A percentile compares a stretch with the other conserved stretches of the same genome.
phyloP scores from a whole-genome alignment of 305 asterid genomes.

The Solanum hybrid region DNA sequence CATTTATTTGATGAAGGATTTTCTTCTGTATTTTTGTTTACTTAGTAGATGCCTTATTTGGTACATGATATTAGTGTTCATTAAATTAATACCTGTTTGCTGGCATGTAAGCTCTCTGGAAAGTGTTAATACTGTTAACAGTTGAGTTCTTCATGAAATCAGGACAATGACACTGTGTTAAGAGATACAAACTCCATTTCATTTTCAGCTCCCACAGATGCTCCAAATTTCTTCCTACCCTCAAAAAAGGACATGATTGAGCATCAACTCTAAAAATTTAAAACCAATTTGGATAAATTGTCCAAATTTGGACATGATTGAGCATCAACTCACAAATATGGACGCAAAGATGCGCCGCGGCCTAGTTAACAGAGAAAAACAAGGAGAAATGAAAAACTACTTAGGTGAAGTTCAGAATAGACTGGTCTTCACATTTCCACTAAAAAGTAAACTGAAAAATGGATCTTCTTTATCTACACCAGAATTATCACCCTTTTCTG shows the following conservation, averaged over 20 bases:
- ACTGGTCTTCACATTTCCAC: slow-evolving; percentile 30
- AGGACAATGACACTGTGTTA: not conserved
- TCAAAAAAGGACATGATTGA: not conserved
- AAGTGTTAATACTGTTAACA: not conserved
- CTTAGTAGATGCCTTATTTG: not conserved
- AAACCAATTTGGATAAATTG: not conserved
- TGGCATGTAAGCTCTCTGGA: not conserved
- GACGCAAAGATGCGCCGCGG: not conserved
- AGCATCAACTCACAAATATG: not conserved
- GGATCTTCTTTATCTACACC: slow-evolving; percentile 32
- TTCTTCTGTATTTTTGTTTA: not conserved
- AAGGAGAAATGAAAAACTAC: not conserved
- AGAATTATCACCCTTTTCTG: slow-evolving; percentile 16
- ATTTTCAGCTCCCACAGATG: not conserved
- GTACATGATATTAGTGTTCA: not conserved
- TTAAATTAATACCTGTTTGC: not conserved
- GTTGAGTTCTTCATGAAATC: not conserved
- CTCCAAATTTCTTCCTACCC: not conserved
- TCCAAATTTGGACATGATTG: not conserved
- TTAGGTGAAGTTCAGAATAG: slow-evolving; percentile 12
- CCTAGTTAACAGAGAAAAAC: not conserved
- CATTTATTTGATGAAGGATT: not conserved
- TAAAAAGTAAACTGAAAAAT: slow-evolving; percentile 27
- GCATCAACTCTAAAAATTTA: not conserved
- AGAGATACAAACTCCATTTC: not conserved